These are phyloP conservation scores for Zymoseptoria tritici DNA, from an alignment of 2,329 filamentous ascomycete genomes.

Conservation along the genomic window DNA sequence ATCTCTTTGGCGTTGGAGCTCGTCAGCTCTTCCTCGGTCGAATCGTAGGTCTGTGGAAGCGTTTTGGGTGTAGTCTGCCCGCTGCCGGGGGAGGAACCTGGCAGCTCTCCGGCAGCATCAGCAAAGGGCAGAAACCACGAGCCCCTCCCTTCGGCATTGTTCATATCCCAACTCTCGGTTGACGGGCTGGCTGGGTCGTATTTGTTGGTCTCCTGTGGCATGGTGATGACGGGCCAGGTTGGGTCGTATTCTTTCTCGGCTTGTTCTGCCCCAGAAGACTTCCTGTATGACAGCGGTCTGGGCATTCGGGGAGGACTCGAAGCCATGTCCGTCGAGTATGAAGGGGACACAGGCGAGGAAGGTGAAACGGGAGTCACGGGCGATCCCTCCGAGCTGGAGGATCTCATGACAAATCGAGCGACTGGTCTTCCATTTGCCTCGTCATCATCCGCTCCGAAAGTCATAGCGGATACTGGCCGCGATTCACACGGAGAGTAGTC, in stretches of 20 bases:
- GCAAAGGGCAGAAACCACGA: conserved; percentile 17
- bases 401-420: not conserved
- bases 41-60: conserved; percentile 1
- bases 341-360: not conserved
- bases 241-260: conserved; percentile 23
- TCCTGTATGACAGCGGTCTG: conserved; percentile 6
- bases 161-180: conserved; percentile 5
- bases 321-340: conserved; percentile 8
- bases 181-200: conserved; percentile 27
- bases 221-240: conserved; percentile 17
- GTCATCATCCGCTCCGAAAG: not conserved
- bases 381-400: not conserved
- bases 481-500: not conserved
- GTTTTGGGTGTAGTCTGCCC: conserved; percentile 22
- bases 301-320: conserved; percentile 21
- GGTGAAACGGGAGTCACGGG: not conserved
- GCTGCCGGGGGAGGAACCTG: conserved; percentile 13
- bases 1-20: conserved; percentile 29
- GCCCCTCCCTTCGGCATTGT: conserved; percentile 11
- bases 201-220: conserved; percentile 14
- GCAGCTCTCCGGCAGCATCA: conserved; percentile 7
- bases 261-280: not conserved
- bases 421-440: not conserved
- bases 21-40: conserved; percentile 18
- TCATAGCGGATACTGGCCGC: not conserved